Evolutionary conservation across 148 eudicot species (phyloP).

Genomic region (Fagopyrum homotropicum): DNA sequence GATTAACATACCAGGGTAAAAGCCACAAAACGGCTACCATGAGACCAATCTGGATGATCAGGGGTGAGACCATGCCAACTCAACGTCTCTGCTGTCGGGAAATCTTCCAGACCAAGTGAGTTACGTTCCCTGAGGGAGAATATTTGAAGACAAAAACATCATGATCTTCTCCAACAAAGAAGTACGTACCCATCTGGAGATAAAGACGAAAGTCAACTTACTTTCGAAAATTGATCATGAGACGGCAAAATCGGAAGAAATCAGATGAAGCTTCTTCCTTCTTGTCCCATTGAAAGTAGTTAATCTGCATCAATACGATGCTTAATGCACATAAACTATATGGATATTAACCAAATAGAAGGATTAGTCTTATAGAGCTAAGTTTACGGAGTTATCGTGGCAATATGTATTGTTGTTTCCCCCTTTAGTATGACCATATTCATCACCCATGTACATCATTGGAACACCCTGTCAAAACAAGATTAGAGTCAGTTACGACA

Average conservation of each 20-base stretch:
- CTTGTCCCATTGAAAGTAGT: conserved; percentile 94
- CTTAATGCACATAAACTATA: conserved; percentile 19
- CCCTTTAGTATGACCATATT: conserved; percentile 96
- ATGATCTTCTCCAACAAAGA: neutral
- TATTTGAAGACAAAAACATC: neutral
- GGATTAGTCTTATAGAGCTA: conserved; percentile 8
- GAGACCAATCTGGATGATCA: conserved; percentile 83
- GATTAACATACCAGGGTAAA: conserved; percentile 60
- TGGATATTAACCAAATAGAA: conserved; percentile 3
- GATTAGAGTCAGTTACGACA: neutral
- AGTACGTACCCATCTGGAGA: neutral
- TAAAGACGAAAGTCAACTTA: conserved; percentile 23
- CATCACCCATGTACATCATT: conserved; percentile 98
- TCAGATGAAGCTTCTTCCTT: conserved; percentile 66
- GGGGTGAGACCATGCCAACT: conserved; percentile 95
- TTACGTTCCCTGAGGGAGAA: conserved; percentile 61
- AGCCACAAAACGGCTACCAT: conserved; percentile 79
- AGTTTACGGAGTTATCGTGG: conserved; percentile 82
- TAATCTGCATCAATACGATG: conserved; percentile 50
- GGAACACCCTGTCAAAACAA: conserved; percentile 73
- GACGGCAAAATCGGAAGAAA: conserved; percentile 82
- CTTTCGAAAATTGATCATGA: conserved; percentile 76
- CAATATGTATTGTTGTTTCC: conserved; percentile 98
- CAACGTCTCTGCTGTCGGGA: conserved; percentile 91
- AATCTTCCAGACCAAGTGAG: conserved; percentile 78